Base-by-base conservation (phyloP, 805 yeast species). In the Cyberlindnera xishuangbannaensis region DNA sequence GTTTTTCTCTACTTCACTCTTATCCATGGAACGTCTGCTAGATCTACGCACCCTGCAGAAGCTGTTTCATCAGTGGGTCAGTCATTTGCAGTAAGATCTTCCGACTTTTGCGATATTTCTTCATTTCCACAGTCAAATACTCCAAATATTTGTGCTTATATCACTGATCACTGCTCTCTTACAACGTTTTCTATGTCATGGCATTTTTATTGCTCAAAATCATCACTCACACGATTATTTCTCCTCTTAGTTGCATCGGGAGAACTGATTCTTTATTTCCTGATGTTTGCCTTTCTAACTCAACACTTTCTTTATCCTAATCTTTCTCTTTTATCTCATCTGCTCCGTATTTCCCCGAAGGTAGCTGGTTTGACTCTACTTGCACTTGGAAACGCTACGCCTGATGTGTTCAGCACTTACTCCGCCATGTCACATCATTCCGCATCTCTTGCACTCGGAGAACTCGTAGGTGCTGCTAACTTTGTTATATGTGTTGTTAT, bases 341-440 rank as follows among this genome's bases (percentile, higher is more conserved):
- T 69, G 12, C 57, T 86, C 8, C 69, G 74, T 7, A 58, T 90
- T 31, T 74, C 88, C 13, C 92, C 85, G 39, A 76, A 83, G 37
- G 59, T 88, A 14, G 78, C 92, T 10, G 97, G 97, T 0, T 69
- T 90, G 44, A 88, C 97, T 0, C 61, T 90, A 15, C 62, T 92
- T 33, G 95, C 97, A 0, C 67, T 90, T 40, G 97, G 97, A 0
- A 90, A 90, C 58, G 95, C 95, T 4, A 70, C 94, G 0, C 95
- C 97, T 0, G 98, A 90, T 55, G 76, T 90, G 4, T 71, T 87
- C 23, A 73, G 90, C 29, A 86, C 95, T 0, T 84, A 77, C 53
- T 78, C 80, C 30, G 95, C 97, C 4, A 72, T 92, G 75, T 67
- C 69, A 10, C 60, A 76, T 2, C 78, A 74, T n/a, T 73, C 84